phyloP scores from a whole-genome alignment of 2,329 filamentous ascomycete species.

The Sclerotinia borealis region DNA sequence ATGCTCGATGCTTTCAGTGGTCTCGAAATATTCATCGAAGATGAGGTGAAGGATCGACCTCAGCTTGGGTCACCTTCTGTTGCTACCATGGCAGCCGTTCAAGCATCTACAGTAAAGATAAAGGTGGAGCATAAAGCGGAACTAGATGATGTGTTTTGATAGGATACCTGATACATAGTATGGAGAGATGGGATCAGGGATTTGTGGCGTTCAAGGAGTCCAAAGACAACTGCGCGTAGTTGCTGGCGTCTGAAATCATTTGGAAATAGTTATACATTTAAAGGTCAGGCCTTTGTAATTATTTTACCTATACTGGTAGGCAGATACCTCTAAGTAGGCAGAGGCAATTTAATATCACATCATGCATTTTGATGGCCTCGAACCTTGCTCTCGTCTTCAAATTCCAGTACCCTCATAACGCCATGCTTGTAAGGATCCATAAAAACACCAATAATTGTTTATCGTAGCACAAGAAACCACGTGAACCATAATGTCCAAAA shows the following conservation, averaged over 20 bases:
- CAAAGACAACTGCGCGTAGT: background rate
- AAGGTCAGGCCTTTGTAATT: conserved; percentile 10
- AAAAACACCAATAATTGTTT: conserved; percentile 10
- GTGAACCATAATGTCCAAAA: conserved; percentile 6
- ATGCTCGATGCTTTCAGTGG: conserved; percentile 88
- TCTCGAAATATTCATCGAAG: conserved; percentile 77
- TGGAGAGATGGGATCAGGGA: background rate
- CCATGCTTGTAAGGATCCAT: conserved; percentile 27
- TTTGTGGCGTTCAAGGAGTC: conserved; percentile 2
- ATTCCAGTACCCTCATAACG: conserved; percentile 24
- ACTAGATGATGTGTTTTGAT: conserved; percentile 42
- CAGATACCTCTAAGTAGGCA: conserved; percentile 5
- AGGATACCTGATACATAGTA: background rate
- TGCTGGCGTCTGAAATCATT: background rate
- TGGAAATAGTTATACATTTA: conserved; percentile 3
- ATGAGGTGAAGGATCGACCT: conserved; percentile 45
- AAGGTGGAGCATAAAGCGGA: conserved; percentile 39
- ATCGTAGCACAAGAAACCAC: background rate
- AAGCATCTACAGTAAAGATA: conserved; percentile 31
- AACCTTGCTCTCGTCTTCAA: conserved; percentile 10
- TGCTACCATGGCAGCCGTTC: conserved; percentile 35
- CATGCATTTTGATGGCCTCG: conserved; percentile 21
- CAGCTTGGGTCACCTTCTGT: conserved; percentile 29
- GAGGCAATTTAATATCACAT: conserved; percentile 24
- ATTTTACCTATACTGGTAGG: conserved; percentile 18